Evolutionary conservation across 2,329 filamentous ascomycete genomes (phyloP).

Genomic region (Rhynchosporium secalis): DNA sequence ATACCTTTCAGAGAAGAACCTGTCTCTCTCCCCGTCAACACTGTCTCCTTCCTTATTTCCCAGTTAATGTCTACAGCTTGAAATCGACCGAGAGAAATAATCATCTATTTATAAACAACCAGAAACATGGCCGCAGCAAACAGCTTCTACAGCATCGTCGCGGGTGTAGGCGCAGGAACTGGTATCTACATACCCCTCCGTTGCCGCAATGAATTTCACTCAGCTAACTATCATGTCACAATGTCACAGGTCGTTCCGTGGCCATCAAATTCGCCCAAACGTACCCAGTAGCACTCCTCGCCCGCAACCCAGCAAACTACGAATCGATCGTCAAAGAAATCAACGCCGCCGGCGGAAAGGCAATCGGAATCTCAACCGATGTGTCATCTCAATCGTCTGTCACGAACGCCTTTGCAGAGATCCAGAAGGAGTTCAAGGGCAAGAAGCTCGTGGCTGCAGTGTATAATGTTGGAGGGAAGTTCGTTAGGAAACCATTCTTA

Average conservation of each 20-base stretch:
- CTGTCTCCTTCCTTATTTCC: background rate
- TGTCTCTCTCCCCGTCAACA: background rate
- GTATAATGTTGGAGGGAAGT: constrained; percentile 63
- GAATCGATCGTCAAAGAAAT: constrained; percentile 69
- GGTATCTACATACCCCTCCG: constrained; percentile 40
- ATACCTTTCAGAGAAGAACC: background rate
- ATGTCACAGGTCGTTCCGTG: constrained; percentile 46
- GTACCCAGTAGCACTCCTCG: constrained; percentile 75
- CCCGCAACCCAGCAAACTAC: constrained; percentile 66
- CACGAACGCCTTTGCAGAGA: constrained; percentile 60
- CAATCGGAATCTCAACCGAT: constrained; percentile 69
- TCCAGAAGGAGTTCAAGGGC: constrained; percentile 58
- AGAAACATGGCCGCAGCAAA: constrained; percentile 33
- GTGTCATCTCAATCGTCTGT: constrained; percentile 54
- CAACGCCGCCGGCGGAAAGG: constrained; percentile 63
- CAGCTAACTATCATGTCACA: constrained; percentile 25
- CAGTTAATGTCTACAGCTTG: constrained; percentile 23
- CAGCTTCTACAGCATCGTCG: constrained; percentile 66
- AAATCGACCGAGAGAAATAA: constrained; percentile 20
- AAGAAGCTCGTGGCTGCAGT: constrained; percentile 63
- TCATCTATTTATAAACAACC: constrained; percentile 17
- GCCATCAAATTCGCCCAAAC: constrained; percentile 60
- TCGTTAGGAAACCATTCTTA: constrained; percentile 57
- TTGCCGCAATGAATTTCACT: background rate
- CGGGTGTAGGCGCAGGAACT: constrained; percentile 72